Evolutionary conservation across 768 basidiomycete genomes (phyloP), one percentile per base, ranked within the genome.

Genomic region (Calvatia gigantea): DNA sequence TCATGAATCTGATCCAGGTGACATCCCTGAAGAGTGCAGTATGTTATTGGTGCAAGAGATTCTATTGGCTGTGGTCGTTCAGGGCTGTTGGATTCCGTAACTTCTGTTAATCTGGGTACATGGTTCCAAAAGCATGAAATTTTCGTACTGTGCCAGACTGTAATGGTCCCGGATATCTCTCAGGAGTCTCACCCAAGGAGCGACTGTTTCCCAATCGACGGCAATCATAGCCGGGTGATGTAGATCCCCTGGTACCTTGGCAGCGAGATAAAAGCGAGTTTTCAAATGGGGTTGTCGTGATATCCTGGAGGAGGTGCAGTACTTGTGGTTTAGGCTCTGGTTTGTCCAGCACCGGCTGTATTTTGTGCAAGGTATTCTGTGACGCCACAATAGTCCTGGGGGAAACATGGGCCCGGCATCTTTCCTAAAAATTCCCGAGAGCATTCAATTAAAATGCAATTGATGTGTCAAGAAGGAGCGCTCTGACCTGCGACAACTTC

Each of bases 171-270:
- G 75, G 38, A 93, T 76, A 59, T 92, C 89, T 29, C 69, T 65
- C 86, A 91, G 87, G 41, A 93, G 77, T 33, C 76, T 69, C 77
- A 85, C 85, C 91, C 91, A 92, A 0, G 87, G 83, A 3, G 88
- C 69, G 37, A 70, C 71, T 3, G 80, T 83, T 65, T 87, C 84
- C 89, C 87, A 91, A 67, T 91, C 89, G 23, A 84, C 72, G 8
- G 82, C 76, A 37, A 91, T 75, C 27, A 79, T n/a, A 63, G 3
- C 69, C 72, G 9, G 70, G 62, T 32, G 72, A 69, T 9, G 62
- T 62, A 12, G 59, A 53, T 33, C 64, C 60, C 46, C 58, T 69
- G 38, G 68, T 67, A 19, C 85, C 86, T 45, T 77, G 73, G 11
- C 90, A 64, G 12, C 90, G 83, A 45, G 85, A 82, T 32, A 84